These are phyloP conservation scores for Abortiporus biennis DNA, from an alignment of 1,284 basidiomycete species.

Conservation along the genomic window DNA sequence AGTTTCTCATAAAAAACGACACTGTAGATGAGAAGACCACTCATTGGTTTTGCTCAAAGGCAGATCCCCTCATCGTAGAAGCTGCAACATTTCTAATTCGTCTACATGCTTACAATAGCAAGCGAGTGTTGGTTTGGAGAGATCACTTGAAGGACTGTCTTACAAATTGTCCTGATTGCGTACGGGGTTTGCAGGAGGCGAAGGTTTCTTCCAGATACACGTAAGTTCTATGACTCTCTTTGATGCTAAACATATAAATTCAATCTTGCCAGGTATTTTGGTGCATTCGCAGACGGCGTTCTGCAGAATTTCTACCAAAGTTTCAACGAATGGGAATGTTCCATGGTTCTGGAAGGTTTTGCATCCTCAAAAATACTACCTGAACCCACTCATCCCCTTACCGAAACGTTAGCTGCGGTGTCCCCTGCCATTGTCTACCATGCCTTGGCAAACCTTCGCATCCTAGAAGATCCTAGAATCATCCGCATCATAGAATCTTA, in stretches of 20 bases:
- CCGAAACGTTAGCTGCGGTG: constrained; percentile 31
- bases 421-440: constrained; percentile 56
- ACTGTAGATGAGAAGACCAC: constrained; percentile 31
- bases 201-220: constrained; percentile 58
- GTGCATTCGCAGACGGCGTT: constrained; percentile 44
- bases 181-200: constrained; percentile 55
- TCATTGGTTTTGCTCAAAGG: constrained; percentile 72
- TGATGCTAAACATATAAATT: not conserved
- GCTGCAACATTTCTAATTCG: constrained; percentile 77
- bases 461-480: constrained; percentile 51
- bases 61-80: constrained; percentile 43
- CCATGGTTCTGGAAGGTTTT: constrained; percentile 41
- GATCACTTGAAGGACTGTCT: constrained; percentile 49
- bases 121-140: constrained; percentile 59
- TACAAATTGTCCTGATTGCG: constrained; percentile 59
- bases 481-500: constrained; percentile 36
- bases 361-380: constrained; percentile 27
- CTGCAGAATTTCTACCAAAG: constrained; percentile 54
- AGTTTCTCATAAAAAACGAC: constrained; percentile 46
- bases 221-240: constrained; percentile 40
- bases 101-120: constrained; percentile 70
- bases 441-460: constrained; percentile 55
- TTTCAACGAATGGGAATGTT: constrained; percentile 67
- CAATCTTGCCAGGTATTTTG: constrained; percentile 54
- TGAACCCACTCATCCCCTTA: constrained; percentile 13